These are phyloP conservation scores for Endocalyx cinctus DNA, from an alignment of 2,329 filamentous ascomycete genomes.

Conservation along the genomic window DNA sequence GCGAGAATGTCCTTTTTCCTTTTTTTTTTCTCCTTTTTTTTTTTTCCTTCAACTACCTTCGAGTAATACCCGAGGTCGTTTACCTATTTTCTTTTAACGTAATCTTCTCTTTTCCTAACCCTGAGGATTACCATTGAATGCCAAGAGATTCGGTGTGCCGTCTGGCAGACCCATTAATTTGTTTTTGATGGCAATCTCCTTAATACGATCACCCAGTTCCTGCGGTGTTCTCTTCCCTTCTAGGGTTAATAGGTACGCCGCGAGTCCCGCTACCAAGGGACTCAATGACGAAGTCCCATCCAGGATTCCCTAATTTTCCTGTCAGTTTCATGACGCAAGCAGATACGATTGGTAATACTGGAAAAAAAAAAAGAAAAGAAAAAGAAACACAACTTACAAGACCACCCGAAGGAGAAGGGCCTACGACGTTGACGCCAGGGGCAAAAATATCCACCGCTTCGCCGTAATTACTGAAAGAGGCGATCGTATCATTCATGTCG, in stretches of 20 bases:
- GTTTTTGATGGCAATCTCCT: conserved; percentile 8
- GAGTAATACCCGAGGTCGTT: no score
- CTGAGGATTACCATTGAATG: conserved; percentile 13
- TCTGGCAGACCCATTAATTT: conserved; percentile 6
- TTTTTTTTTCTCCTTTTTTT: no score
- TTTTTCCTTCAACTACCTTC: no score
- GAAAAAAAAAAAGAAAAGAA: not conserved
- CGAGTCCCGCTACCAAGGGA: conserved; percentile 49
- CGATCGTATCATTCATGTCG: conserved; percentile 5
- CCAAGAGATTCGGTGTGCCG: conserved; percentile 13
- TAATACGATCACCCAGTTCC: conserved; percentile 12
- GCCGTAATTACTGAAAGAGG: conserved; percentile 19
- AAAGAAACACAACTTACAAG: conserved; percentile 17
- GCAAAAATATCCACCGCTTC: conserved; percentile 9
- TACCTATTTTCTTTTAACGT: no score
- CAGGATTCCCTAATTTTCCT: conserved; percentile 22
- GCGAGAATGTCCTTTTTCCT: no score
- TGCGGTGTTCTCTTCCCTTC: conserved; percentile 6
- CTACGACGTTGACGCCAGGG: conserved; percentile 16
- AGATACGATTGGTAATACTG: not conserved
- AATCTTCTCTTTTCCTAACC: not conserved
- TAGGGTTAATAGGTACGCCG: conserved; percentile 35
- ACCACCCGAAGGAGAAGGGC: not conserved
- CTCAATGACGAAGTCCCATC: conserved; percentile 51
- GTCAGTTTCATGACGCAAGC: not conserved